Base-by-base conservation (phyloP, 805 yeast genomes). In the Candida bentonensis region DNA sequence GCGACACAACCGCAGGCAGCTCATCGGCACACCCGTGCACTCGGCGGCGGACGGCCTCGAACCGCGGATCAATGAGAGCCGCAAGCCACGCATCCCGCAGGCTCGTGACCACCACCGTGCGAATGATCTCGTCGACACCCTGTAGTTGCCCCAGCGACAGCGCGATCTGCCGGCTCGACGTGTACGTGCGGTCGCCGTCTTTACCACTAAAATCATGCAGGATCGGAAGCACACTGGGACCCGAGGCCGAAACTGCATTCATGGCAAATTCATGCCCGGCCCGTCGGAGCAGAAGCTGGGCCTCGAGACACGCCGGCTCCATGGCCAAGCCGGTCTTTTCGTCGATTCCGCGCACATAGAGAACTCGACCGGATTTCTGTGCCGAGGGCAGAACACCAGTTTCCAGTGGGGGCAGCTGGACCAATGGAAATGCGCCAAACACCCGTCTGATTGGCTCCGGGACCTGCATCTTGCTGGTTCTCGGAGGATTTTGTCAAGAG, bases 401-500 rank as follows among this genome's bases (percentile, higher is more conserved):
- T 50, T 47, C 9, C 36, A 28, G n/a, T 9, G 53, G 42, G 13
- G 53, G 49, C 26, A 41, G 39, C 13, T 46, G 46, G 13, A 42
- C 34, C 34, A 55, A 43, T 4, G 59, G 59, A 41, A 55, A 55
- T 20, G 40, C 21, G 36, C 52, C 55, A 44, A 55, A 55, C 13
- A 54, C 34, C 42, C 41, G 44, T 21, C 52, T 49, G 7, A 54
- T 47, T 2, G 45, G 42, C 23, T 30, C 47, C 0, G 59, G 59
- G 3, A 55, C 51, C 21, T 23, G 44, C 43, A 45, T 30, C n/a
- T n/a, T n/a, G n/a, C n/a, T n/a, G n/a, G n/a, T n/a, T n/a, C n/a
- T n/a, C n/a, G n/a, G n/a, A n/a, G n/a, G n/a, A n/a, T n/a, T n/a
- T n/a, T n/a, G n/a, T n/a, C n/a, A n/a, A n/a, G n/a, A n/a, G n/a